These are phyloP conservation scores for Phialocephala subalpina DNA, from an alignment of 2,329 filamentous ascomycete species.

Conservation along the genomic window DNA sequence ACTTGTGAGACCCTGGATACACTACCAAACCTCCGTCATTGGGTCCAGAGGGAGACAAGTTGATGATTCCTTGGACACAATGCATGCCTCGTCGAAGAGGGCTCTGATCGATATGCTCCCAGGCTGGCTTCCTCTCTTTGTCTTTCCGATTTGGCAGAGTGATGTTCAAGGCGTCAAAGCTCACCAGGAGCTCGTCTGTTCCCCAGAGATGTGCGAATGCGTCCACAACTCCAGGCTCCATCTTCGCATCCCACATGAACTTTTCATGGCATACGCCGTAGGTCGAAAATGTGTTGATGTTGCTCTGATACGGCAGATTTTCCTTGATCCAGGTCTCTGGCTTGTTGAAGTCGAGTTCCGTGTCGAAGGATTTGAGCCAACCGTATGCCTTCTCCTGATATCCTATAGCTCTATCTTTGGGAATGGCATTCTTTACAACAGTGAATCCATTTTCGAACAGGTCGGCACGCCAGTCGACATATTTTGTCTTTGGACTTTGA, in stretches of 20 bases:
- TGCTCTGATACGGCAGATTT: constrained; percentile 51
- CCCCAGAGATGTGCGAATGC: constrained; percentile 51
- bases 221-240: constrained; percentile 48
- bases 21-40: constrained; percentile 46
- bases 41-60: constrained; percentile 44
- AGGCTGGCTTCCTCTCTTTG: constrained; percentile 38
- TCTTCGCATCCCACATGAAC: constrained; percentile 49
- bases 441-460: constrained; percentile 25
- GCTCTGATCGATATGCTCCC: constrained; percentile 52
- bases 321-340: constrained; percentile 46
- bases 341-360: constrained; percentile 29
- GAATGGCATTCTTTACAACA: constrained; percentile 29
- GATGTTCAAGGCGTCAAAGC: constrained; percentile 55
- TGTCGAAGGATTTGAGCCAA: constrained; percentile 36
- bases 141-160: constrained; percentile 30
- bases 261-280: constrained; percentile 53
- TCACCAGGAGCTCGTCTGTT: constrained; percentile 52
- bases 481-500: constrained; percentile 14
- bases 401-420: constrained; percentile 20
- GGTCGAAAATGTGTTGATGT: constrained; percentile 56
- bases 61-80: constrained; percentile 55
- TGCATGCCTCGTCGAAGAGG: constrained; percentile 49
- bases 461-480: constrained; percentile 28
- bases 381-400: constrained; percentile 28
- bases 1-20: constrained; percentile 40